Conservation (phyloP, 1,284 basidiomycete species). For the Ustilago shanxiensis region DNA sequence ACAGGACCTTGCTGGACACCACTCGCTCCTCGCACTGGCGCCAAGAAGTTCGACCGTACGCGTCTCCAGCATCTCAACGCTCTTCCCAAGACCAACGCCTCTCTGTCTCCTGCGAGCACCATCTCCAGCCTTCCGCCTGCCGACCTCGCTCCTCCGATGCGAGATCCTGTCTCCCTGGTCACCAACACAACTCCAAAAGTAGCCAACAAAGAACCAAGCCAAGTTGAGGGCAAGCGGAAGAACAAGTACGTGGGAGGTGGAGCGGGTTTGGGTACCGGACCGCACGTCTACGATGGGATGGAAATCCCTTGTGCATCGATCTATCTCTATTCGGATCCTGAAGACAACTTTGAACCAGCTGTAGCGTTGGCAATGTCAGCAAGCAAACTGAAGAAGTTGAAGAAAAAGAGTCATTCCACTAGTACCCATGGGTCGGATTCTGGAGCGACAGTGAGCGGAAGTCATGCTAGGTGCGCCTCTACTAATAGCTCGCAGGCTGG, state of each 20-base stretch:
- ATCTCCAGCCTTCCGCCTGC: not conserved
- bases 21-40: slow-evolving; percentile 25
- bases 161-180: slow-evolving; percentile 1
- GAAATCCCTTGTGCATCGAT: slow-evolving; percentile 60
- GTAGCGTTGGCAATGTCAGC: slow-evolving; percentile 10
- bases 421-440: not conserved
- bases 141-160: not conserved
- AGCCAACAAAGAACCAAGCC: not conserved
- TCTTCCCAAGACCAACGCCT: not conserved
- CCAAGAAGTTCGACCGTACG: slow-evolving; percentile 28
- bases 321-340: slow-evolving; percentile 50
- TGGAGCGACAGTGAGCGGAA: not conserved
- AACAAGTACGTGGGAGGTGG: not conserved
- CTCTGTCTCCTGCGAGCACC: not conserved
- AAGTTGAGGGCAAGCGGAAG: not conserved
- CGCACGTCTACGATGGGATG: slow-evolving; percentile 54
- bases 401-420: slow-evolving; percentile 18
- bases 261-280: slow-evolving; percentile 39
- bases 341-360: slow-evolving; percentile 43
- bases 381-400: slow-evolving; percentile 16
- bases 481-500: not conserved
- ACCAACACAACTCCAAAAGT: not conserved
- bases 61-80: slow-evolving; percentile 9
- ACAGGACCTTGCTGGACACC: slow-evolving; percentile 21
- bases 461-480: not conserved